phyloP scores from a whole-genome alignment of 2,329 filamentous ascomycete species.

The Epichloe sibirici region DNA sequence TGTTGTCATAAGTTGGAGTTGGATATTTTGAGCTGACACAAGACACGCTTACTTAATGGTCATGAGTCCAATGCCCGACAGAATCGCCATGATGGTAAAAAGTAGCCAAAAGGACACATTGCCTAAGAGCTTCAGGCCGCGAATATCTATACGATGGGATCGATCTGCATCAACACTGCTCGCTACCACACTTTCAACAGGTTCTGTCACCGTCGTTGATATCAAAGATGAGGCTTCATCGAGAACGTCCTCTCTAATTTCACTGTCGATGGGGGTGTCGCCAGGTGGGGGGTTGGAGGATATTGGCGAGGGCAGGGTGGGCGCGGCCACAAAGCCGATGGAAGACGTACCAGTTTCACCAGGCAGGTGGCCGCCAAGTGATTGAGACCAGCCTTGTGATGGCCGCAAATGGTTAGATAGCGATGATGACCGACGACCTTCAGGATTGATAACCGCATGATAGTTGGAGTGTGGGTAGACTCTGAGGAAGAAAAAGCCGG shows the following conservation, averaged over 20 bases:
- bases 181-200: constrained; percentile 39
- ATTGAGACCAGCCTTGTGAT: not conserved
- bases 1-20: not conserved
- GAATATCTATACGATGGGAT: constrained; percentile 80
- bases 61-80: constrained; percentile 92
- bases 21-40: not conserved
- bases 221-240: constrained; percentile 77
- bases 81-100: constrained; percentile 75
- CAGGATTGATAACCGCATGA: constrained; percentile 36
- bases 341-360: constrained; percentile 56
- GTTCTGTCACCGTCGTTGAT: constrained; percentile 47
- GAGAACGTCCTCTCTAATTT: constrained; percentile 28
- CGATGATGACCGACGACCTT: constrained; percentile 6
- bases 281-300: not conserved
- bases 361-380: constrained; percentile 19
- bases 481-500: constrained; percentile 75
- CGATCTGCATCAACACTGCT: constrained; percentile 58
- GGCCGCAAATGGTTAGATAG: not conserved
- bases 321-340: constrained; percentile 3
- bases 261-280: not conserved
- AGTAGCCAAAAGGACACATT: constrained; percentile 81
- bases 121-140: constrained; percentile 62
- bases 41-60: constrained; percentile 75
- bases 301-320: not conserved
- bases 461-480: constrained; percentile 50